Evolutionary conservation across 1,284 basidiomycete genomes (phyloP).

Genomic region (Xerocomus cyaneibrunnescens): DNA sequence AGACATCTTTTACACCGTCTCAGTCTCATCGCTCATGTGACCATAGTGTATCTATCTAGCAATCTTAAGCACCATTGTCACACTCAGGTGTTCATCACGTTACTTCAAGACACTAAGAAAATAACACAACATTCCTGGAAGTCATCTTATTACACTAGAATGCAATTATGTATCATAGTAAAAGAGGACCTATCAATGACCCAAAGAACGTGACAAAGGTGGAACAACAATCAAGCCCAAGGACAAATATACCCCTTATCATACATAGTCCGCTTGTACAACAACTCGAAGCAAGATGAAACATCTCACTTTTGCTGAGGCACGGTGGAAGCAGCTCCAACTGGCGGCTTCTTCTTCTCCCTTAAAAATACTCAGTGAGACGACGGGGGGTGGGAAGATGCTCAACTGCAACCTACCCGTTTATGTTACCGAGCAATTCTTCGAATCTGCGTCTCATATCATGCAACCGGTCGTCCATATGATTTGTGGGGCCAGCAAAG

Average conservation of each 20-base stretch:
- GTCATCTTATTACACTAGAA: not conserved
- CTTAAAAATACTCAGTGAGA: slow-evolving; percentile 8
- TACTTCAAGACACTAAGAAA: not conserved
- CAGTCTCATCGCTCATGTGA: slow-evolving; percentile 4
- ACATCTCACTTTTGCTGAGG: not conserved
- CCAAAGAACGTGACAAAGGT: not conserved
- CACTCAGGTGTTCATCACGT: not conserved
- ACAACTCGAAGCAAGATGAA: not conserved
- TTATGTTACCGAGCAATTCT: slow-evolving; percentile 40
- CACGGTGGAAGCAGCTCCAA: no score
- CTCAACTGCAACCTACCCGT: slow-evolving; percentile 18
- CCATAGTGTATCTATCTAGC: not conserved
- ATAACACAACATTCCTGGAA: not conserved
- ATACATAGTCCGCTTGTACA: not conserved
- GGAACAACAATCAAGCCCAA: no score
- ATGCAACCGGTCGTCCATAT: slow-evolving; percentile 16
- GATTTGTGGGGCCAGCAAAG: slow-evolving; percentile 12
- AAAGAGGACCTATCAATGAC: no score
- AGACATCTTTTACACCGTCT: not conserved
- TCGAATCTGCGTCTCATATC: slow-evolving; percentile 37
- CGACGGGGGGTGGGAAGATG: not conserved
- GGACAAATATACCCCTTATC: no score
- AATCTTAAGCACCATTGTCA: not conserved
- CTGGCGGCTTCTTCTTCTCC: slow-evolving; percentile 22
- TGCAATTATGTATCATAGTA: no score